These are phyloP conservation scores for Talaromyces marneffei DNA, from an alignment of 2,329 filamentous ascomycete genomes.

Conservation along the genomic window DNA sequence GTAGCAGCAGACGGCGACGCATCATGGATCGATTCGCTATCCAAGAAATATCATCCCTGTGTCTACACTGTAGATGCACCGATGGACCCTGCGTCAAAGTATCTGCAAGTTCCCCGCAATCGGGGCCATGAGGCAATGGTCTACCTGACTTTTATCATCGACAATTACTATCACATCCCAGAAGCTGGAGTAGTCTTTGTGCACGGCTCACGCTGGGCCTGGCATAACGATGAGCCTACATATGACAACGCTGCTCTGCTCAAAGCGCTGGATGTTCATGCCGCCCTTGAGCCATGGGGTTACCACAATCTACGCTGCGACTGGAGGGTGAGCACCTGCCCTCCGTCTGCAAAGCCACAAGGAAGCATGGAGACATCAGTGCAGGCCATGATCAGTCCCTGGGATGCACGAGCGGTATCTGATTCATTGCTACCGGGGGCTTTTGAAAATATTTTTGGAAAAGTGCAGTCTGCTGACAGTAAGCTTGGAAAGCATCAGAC, in stretches of 20 bases:
- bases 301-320: conserved; percentile 49
- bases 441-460: conserved; percentile 32
- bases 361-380: conserved; percentile 38
- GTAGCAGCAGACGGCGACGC: conserved; percentile 38
- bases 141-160: conserved; percentile 45
- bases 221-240: conserved; percentile 41
- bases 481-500: conserved; percentile 39
- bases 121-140: conserved; percentile 45
- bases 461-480: conserved; percentile 22
- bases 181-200: conserved; percentile 36
- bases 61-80: conserved; percentile 40
- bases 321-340: conserved; percentile 44
- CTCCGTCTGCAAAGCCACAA: conserved; percentile 31
- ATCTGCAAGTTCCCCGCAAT: conserved; percentile 38
- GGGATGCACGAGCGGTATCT: conserved; percentile 38
- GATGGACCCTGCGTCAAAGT: conserved; percentile 16
- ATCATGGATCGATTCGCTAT: conserved; percentile 39
- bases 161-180: conserved; percentile 41
- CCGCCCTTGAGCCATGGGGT: conserved; percentile 35
- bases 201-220: conserved; percentile 40
- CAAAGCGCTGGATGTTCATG: conserved; percentile 31
- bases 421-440: conserved; percentile 35
- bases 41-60: conserved; percentile 41
- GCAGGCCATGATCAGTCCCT: conserved; percentile 37
- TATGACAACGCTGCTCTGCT: conserved; percentile 35